Evolutionary conservation across 2,329 filamentous ascomycete species (phyloP).

Genomic region (Cadophora gregata): DNA sequence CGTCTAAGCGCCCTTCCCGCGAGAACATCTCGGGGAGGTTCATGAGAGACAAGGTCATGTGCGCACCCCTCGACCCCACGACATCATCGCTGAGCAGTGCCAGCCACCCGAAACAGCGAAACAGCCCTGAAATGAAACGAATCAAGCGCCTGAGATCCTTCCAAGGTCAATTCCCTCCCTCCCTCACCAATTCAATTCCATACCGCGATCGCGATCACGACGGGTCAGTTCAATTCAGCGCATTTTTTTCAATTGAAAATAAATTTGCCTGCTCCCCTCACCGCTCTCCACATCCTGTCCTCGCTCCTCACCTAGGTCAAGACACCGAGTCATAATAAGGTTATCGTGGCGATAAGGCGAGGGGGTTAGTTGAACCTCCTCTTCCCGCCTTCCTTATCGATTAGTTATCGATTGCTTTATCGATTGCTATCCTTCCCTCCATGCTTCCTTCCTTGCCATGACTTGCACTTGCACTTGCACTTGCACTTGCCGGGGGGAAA

Average conservation of each 20-base stretch:
- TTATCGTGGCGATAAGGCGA: slow-evolving; percentile 7
- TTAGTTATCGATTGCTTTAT: neutral
- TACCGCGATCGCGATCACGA: too few relatives aligned
- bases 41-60: neutral
- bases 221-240: too few relatives aligned
- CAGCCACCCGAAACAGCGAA: neutral
- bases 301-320: neutral
- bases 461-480: neutral
- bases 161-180: too few relatives aligned
- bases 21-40: neutral
- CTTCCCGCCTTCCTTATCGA: too few relatives aligned
- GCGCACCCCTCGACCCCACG: neutral
- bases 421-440: neutral
- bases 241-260: too few relatives aligned
- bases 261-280: too few relatives aligned
- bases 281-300: neutral
- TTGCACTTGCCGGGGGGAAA: too few relatives aligned
- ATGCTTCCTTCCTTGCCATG: neutral
- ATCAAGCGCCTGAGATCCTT: neutral
- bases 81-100: neutral
- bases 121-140: neutral
- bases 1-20: neutral
- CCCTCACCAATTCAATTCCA: neutral
- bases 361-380: neutral
- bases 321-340: slow-evolving; percentile 4